Base-by-base conservation (phyloP, 225 moss, liverwort and hornwort genomes). In the Pleurozium schreberi region DNA sequence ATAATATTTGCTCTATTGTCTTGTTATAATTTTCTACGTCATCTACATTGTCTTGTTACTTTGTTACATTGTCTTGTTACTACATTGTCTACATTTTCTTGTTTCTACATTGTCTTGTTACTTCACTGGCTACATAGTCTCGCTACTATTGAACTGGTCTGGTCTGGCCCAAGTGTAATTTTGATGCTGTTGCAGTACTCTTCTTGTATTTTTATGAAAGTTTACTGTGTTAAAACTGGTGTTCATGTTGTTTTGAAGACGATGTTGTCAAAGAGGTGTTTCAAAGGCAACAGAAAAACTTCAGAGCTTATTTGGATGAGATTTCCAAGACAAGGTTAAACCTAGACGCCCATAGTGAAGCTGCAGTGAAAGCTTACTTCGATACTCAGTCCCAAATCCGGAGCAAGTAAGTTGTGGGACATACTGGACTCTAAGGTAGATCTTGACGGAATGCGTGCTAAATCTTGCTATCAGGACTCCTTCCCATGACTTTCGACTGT, bases 181-280 rank as follows among this genome's bases (percentile, higher is more conserved):
- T 47, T 42, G 79, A 57, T 69, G 6, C 47, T 55, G 49, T 52
- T 61, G 47, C 84, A 68, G 43, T 73, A 19, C 14, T 73, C 20
- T 62, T 40, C 6, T 47, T 14, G 49, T 55, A 19, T 33, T 86
- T 55, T 62, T 30, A 43, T 74, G 50, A 55, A 75, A 42, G 49
- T 45, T 45, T 33, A 13, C 21, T 57, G 66, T 60, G 58, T 83
- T 90, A 60, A 86, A 63, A 26, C 31, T 45, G 58, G 18, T 55
- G 47, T 53, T 85, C 4, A 40, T 55, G 31, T 65, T 90, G 62
- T 62, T 85, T 75, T 73, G 69, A 86, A 95, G 98, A 97, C 75
- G 98, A 98, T 92, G 86, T 98, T 80, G 98, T 98, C 83, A 98
- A 98, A 84, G 92, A 94, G 64, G 97, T 94, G 34, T 98, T 97